Base-by-base conservation (phyloP, 257 asterid genomes). In the Solanum peruvianum region DNA sequence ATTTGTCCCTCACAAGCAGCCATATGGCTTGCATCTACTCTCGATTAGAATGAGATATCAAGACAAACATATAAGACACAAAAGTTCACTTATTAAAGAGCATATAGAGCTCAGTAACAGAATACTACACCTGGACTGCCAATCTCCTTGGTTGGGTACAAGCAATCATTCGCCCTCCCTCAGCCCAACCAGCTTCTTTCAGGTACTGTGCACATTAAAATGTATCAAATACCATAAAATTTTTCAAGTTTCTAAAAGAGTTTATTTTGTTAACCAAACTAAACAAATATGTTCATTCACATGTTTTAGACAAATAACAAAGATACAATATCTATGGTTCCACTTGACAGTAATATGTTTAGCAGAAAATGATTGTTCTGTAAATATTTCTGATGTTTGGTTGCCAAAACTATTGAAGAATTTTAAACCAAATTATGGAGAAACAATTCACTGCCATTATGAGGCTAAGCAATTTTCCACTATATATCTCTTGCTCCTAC, bases 181-280 rank as follows among this genome's bases (percentile, higher is more conserved):
- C 98, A 13, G 97, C 98, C 99, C 99, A 96, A 49, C 99, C 99
- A 64, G 95, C 97, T 92, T 95, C 98, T 89, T 95, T 95, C 92
- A 97, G 87, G 86, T 90, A 95, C 99, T 97, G 90, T 62, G 35
- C 69, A 67, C 90, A 88, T 45, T 56, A 27, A 49, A 87, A 89
- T 75, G 72, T 80, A 82, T 35, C 58, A 52, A 62, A 67, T 81
- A 47, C 13, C 15, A 70, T 13, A 8, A 73, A 88, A 49, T 9
- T 9, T 27, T 66, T 45, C 58, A n/a, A 6, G 16, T 49, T 62
- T 25, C 13, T 6, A 75, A 27, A 33, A 18, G 44, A 12, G 21
- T 21, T 31, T 76, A 45, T 47, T 35, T 41, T 66, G 14, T 44
- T 20, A 33, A 3, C 13, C 58, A 37, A 45, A 78, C 66, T 78